A percentile compares a stretch with the other conserved stretches of the same genome.
Evolutionary conservation across 345 rosid species (phyloP).

Genomic region (Murraya koenigii): DNA sequence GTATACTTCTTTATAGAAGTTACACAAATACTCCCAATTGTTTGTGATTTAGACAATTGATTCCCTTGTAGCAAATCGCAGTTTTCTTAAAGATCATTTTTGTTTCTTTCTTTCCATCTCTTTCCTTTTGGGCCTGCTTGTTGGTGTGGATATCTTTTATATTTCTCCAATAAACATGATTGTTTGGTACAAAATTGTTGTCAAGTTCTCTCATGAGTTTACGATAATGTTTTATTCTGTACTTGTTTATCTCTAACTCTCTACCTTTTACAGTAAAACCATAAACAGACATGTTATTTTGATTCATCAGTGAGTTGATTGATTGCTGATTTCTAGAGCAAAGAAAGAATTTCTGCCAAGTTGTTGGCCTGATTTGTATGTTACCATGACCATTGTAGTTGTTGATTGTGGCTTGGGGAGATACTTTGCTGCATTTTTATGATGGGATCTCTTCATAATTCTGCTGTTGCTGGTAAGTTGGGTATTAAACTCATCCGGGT

Average conservation of each 20-base stretch:
- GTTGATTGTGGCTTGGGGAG: neutral
- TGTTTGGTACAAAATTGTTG: neutral
- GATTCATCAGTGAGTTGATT: neutral
- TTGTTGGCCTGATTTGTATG: neutral
- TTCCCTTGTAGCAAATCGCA: slow-evolving; percentile 15
- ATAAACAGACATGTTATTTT: neutral
- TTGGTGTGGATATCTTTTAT: neutral
- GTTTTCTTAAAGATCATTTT: slow-evolving; percentile 16
- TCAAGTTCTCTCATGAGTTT: too few relatives aligned
- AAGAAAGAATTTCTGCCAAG: neutral
- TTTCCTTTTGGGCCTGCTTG: neutral
- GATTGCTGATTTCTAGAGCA: neutral
- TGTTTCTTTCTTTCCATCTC: neutral
- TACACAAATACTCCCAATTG: slow-evolving; percentile 23
- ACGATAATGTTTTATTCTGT: neutral
- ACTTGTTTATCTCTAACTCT: neutral
- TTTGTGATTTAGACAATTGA: slow-evolving; percentile 15
- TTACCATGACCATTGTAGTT: neutral
- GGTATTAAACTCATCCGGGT: neutral
- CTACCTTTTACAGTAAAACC: neutral
- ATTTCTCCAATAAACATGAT: neutral
- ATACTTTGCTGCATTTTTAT: neutral
- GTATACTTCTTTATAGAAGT: slow-evolving; percentile 26
- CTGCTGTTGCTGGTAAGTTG: neutral
- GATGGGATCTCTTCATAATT: neutral